Percentiles rank a stretch among this genome's conserved stretches.
phyloP scores from a whole-genome alignment of 257 asterid genomes.

The Ehretia macrophylla region DNA sequence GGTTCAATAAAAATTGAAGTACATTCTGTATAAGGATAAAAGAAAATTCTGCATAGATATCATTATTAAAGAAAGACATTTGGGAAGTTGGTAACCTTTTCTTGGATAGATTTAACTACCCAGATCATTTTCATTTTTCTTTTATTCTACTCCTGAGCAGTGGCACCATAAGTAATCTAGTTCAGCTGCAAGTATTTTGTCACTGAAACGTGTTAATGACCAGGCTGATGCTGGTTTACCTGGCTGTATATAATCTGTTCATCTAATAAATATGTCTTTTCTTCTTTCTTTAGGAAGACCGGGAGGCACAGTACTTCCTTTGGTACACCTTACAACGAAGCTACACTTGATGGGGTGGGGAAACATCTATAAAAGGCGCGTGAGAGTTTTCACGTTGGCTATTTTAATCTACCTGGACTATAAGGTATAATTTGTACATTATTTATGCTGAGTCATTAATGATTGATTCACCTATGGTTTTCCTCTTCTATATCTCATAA shows the following conservation, averaged over 20 bases:
- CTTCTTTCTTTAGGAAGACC: not conserved
- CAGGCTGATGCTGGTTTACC: not conserved
- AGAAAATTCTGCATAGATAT: not conserved
- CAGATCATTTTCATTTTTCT: not conserved
- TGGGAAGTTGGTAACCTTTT: not conserved
- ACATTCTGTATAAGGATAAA: no score
- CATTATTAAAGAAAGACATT: not conserved
- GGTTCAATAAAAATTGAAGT: not conserved
- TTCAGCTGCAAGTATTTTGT: not conserved
- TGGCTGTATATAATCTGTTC: not conserved
- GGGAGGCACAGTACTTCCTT: conserved; percentile 17
- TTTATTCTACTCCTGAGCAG: not conserved
- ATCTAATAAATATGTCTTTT: conserved; percentile 15
- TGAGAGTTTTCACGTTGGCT: conserved; percentile 79
- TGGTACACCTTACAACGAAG: conserved; percentile 18
- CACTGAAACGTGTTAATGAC: not conserved
- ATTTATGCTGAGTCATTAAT: conserved; percentile 10
- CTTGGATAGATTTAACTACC: not conserved
- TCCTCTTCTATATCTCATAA: conserved; percentile 9
- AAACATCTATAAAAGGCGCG: conserved; percentile 76
- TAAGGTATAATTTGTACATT: conserved; percentile 51
- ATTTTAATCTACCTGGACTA: conserved; percentile 80
- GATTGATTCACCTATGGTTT: conserved; percentile 8
- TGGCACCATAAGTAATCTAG: not conserved
- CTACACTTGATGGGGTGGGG: conserved; percentile 67